Evolutionary conservation across 2,329 filamentous ascomycete genomes (phyloP).

Genomic region (Cryphonectria parasitica): DNA sequence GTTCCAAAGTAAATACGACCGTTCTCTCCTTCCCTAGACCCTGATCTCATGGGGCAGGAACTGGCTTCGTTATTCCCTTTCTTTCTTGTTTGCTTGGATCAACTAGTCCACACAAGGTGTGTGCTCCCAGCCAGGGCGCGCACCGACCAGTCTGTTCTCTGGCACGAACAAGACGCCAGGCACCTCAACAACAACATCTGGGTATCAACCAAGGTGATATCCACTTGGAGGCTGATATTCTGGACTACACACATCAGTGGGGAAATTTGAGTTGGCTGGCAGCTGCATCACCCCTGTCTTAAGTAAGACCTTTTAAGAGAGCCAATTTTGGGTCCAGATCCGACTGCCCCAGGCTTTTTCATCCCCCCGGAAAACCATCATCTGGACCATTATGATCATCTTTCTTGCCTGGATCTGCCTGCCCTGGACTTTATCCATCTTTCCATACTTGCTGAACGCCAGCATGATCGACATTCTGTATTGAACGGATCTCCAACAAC

Average conservation of each 20-base stretch:
- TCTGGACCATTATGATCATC: not conserved
- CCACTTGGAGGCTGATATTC: not conserved
- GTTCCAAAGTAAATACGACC: not conserved
- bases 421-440: not conserved
- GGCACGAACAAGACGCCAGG: not conserved
- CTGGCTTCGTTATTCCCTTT: not conserved
- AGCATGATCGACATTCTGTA: not conserved
- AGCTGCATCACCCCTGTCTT: slow-evolving; percentile 5
- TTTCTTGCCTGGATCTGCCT: not conserved
- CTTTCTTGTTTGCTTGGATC: not conserved
- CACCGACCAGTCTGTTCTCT: not conserved
- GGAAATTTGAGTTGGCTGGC: slow-evolving; percentile 13
- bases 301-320: slow-evolving; percentile 3
- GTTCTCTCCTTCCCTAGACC: not conserved
- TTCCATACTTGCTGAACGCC: not conserved
- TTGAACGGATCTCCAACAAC: not conserved
- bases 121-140: not conserved
- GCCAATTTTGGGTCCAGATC: slow-evolving; percentile 2
- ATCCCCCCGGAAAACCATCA: not conserved
- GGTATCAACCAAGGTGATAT: slow-evolving; percentile 1
- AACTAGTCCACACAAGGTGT: not conserved
- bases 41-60: not conserved
- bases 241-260: not conserved
- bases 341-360: not conserved
- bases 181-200: not conserved